These are phyloP conservation scores for Ophiostoma angusticollis DNA, from an alignment of 2,329 filamentous ascomycete species.

Conservation along the genomic window DNA sequence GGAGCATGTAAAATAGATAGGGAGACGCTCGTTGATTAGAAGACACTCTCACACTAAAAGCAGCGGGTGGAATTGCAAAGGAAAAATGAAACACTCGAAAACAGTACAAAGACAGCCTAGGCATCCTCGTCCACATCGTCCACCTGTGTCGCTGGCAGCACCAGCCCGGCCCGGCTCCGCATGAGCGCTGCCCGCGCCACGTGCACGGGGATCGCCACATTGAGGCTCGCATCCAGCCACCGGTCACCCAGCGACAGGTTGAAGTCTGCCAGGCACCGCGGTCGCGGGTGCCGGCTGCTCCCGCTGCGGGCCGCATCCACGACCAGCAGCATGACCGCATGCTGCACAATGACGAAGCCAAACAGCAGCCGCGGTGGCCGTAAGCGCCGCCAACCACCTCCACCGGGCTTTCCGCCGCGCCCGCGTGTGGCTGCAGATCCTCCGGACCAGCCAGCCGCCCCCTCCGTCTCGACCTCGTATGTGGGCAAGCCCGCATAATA, in stretches of 20 bases:
- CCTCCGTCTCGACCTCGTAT: neutral
- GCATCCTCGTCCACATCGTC: constrained; percentile 10
- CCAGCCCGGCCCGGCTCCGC: constrained; percentile 9
- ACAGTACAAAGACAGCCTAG: neutral
- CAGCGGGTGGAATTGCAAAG: neutral
- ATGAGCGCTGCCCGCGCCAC: constrained; percentile 18
- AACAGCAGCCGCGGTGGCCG: constrained; percentile 21
- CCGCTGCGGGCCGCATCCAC: constrained; percentile 23
- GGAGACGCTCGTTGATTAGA: too few species aligned
- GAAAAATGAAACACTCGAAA: neutral
- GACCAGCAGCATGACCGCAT: constrained; percentile 34
- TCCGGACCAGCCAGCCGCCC: too few species aligned
- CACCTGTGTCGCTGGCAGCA: constrained; percentile 5
- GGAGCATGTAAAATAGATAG: too few species aligned
- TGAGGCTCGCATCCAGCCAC: constrained; percentile 25
- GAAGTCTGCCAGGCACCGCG: constrained; percentile 21
- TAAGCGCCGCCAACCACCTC: constrained; percentile 1
- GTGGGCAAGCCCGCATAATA: constrained; percentile 12
- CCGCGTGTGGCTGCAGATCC: too few species aligned
- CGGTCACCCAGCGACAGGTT: constrained; percentile 21
- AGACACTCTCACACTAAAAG: neutral
- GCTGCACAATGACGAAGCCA: constrained; percentile 34
- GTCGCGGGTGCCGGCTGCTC: constrained; percentile 14
- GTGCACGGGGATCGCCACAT: constrained; percentile 24
- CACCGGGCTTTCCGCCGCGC: too few species aligned